A percentile compares a stretch with the other conserved stretches of the same genome.
Conservation (phyloP, 176 grass and related monocot genomes). For the Poa pratensis region DNA sequence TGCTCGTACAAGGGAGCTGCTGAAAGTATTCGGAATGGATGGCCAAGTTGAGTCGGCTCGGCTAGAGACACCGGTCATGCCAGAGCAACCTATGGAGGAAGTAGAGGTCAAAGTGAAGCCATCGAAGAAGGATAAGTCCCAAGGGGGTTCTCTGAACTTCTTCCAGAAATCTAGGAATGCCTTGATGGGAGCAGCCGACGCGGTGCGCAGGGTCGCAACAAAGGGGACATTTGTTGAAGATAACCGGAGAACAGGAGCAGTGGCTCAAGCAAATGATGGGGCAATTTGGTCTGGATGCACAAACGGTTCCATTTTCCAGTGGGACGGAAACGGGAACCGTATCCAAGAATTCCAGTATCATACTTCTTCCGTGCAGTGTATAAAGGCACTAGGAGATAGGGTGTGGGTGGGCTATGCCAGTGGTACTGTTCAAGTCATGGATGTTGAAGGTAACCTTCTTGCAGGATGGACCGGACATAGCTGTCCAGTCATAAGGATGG, state of each 20-base stretch:
- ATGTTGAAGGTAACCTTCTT: slow-evolving; percentile 78
- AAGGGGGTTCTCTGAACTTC: slow-evolving; percentile 84
- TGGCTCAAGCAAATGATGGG: slow-evolving; percentile 72
- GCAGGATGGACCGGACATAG: slow-evolving; percentile 89
- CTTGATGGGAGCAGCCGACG: slow-evolving; percentile 89
- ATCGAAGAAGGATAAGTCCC: slow-evolving; percentile 88
- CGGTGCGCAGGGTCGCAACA: slow-evolving; percentile 81
- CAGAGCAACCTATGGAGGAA: slow-evolving; percentile 77
- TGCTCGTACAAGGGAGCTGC: slow-evolving; percentile 86
- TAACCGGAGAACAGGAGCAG: slow-evolving; percentile 73
- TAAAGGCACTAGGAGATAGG: slow-evolving; percentile 80
- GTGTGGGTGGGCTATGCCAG: slow-evolving; percentile 94
- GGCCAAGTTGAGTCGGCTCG: slow-evolving; percentile 69
- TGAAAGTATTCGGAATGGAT: slow-evolving; percentile 92
- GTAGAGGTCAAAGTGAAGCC: slow-evolving; percentile 77
- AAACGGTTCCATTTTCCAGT: slow-evolving; percentile 81
- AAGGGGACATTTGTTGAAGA: slow-evolving; percentile 92
- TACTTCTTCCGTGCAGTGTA: slow-evolving; percentile 82
- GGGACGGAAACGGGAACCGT: slow-evolving; percentile 79
- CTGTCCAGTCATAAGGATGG: slow-evolving; percentile 87
- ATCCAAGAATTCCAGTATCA: slow-evolving; percentile 83
- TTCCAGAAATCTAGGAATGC: slow-evolving; percentile 95
- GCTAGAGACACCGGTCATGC: slow-evolving; percentile 60
- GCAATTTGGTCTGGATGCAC: slow-evolving; percentile 92
- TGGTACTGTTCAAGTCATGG: slow-evolving; percentile 77